Base-by-base conservation (phyloP, 164 flowering plant genomes). In the Vitis cinerea region DNA sequence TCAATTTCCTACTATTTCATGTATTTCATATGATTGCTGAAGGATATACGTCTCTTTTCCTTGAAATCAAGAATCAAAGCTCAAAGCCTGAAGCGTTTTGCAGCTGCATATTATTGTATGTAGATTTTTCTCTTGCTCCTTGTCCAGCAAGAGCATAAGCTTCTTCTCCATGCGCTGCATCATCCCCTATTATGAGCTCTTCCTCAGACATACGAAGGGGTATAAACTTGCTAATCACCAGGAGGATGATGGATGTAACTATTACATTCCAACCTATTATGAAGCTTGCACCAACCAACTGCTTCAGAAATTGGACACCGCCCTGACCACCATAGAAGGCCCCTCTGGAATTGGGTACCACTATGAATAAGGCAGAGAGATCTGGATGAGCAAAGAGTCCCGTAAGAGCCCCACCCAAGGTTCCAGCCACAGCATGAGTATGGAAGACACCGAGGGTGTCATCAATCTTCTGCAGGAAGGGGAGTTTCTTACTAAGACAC, bases 161-260 rank as follows among this genome's bases (percentile, higher is more conserved):
- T 67, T 79, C 80, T 63, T 79, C 82, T 10, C 84, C 82, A 55
- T 79, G 80, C 1, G 52, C 79, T 15, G 82, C 84, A 64, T 77
- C 79, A 15, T 77, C 82, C 1, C 82, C 82, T 9, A 74, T 68
- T 61, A 23, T 23, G 27, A 82, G 77, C 12, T 75, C 74, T 13
- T 75, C 77, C 8, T 74, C 84, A 30, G 74, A 3, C 79, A 79
- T 74, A 50, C 79, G 65, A 50, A 67, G 37, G 11, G 76, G 68
- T 69, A 23, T 23, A 23, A 23, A 23, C 55, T 68, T 16, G 61
- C 78, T 62, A 50, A 74, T 74, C 29, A 74, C 17, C 55, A 68
- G 9, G 8, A 69, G 66, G 47, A 77, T 74, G 64, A 74, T 53
- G 14, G 80, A 76, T 12, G 79, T 79, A 11, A 57, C 61, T 0